phyloP scores from a whole-genome alignment of 2,329 filamentous ascomycete genomes.

The Zarea fungicola region DNA sequence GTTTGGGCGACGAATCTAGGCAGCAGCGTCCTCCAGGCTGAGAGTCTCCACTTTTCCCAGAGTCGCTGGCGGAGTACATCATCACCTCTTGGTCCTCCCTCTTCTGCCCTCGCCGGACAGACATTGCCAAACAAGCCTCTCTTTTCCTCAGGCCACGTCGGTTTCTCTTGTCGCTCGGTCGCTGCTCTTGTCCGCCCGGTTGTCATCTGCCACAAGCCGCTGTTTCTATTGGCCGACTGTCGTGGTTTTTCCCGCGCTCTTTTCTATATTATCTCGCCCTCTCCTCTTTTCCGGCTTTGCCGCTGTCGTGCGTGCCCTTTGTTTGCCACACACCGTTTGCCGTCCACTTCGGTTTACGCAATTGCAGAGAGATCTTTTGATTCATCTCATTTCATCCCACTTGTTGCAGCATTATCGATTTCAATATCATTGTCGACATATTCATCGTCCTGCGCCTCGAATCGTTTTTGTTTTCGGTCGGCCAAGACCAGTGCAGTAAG shows the following conservation, averaged over 20 bases:
- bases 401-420: neutral
- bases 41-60: conserved; percentile 19
- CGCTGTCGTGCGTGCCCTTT: neutral
- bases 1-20: conserved; percentile 23
- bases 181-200: too few species aligned
- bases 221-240: neutral
- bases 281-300: conserved; percentile 2
- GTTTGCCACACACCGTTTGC: conserved; percentile 8
- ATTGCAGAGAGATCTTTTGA: neutral
- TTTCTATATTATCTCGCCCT: conserved; percentile 7
- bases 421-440: neutral
- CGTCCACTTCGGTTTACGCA: neutral
- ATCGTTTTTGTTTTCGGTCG: neutral
- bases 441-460: neutral
- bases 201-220: conserved; percentile 7
- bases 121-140: conserved; percentile 14
- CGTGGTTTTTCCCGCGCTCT: neutral
- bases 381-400: neutral
- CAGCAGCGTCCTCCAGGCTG: conserved; percentile 29
- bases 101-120: conserved; percentile 11
- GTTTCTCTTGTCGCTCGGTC: conserved; percentile 3
- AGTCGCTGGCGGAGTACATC: conserved; percentile 9
- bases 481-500: conserved; percentile 6
- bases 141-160: conserved; percentile 16
- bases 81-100: conserved; percentile 14